Percentiles rank a stretch among this genome's conserved stretches.
Conservation (phyloP, 108 stramenopile species). For the Skeletonema menzelii region DNA sequence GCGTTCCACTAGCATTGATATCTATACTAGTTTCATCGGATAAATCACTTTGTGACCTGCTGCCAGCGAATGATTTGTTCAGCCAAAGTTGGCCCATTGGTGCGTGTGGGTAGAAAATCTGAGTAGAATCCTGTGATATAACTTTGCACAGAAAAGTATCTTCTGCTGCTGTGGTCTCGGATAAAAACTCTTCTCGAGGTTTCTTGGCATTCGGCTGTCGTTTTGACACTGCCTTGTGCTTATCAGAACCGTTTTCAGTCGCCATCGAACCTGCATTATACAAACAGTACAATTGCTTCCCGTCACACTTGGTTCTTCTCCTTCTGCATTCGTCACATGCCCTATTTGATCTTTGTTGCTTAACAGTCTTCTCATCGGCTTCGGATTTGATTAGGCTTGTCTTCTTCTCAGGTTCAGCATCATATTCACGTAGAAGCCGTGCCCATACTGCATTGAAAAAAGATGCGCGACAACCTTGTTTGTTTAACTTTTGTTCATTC, state of each 20-base stretch:
- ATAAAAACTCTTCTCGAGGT: neutral
- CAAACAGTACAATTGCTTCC: neutral
- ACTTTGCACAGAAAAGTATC: neutral
- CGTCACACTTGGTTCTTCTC: neutral
- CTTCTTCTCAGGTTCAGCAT: neutral
- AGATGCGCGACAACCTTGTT: neutral
- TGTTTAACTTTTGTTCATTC: neutral
- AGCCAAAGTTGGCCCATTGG: slow-evolving; percentile 41
- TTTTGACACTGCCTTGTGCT: neutral
- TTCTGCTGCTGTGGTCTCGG: neutral
- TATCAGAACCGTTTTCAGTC: neutral
- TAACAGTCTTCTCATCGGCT: neutral
- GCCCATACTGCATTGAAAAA: neutral
- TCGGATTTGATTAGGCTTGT: neutral
- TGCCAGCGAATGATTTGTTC: slow-evolving; percentile 14
- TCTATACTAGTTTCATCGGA: neutral
- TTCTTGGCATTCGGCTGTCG: neutral
- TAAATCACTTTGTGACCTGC: neutral
- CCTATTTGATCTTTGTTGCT: neutral
- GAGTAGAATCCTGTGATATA: neutral
- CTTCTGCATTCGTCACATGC: neutral
- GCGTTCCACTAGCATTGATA: slow-evolving; percentile 21
- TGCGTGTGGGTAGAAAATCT: slow-evolving; percentile 22
- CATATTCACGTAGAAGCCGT: neutral
- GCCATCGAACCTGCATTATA: neutral